Conservation (phyloP, 192 early-diverging fungal species). For the Dissophora globulifera region DNA sequence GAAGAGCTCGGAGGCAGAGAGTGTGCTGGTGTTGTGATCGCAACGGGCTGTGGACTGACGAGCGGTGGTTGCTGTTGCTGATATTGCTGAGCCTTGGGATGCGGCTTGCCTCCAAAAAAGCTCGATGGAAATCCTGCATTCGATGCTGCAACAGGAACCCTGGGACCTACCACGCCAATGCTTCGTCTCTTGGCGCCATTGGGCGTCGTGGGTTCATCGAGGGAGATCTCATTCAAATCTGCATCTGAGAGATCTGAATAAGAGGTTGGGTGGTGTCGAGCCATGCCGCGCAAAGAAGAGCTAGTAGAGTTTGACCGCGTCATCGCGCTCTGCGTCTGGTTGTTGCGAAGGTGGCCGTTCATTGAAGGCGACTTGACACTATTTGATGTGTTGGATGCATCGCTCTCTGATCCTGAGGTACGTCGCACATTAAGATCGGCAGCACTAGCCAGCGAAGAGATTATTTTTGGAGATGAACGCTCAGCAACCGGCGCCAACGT, state of each 20-base stretch:
- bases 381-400: constrained; percentile 19
- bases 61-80: constrained; percentile 18
- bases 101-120: constrained; percentile 44
- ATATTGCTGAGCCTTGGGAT: constrained; percentile 41
- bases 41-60: constrained; percentile 1
- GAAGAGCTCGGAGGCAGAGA: background rate
- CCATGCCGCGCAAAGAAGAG: constrained; percentile 10
- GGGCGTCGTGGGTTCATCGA: constrained; percentile 30
- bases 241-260: constrained; percentile 29
- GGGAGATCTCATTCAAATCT: constrained; percentile 39
- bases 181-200: constrained; percentile 5
- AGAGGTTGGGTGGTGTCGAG: constrained; percentile 13
- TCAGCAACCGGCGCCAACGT: background rate
- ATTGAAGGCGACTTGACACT: constrained; percentile 3
- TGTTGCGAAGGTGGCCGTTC: background rate
- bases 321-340: constrained; percentile 6
- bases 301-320: constrained; percentile 17
- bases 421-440: background rate
- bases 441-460: background rate
- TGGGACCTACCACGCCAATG: constrained; percentile 7
- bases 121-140: constrained; percentile 46
- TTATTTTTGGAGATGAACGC: background rate
- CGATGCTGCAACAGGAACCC: constrained; percentile 13
- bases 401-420: constrained; percentile 25
- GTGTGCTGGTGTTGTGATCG: background rate